These are phyloP conservation scores for Rhizopogon vesiculosus DNA, from an alignment of 768 basidiomycete species.

Conservation along the genomic window DNA sequence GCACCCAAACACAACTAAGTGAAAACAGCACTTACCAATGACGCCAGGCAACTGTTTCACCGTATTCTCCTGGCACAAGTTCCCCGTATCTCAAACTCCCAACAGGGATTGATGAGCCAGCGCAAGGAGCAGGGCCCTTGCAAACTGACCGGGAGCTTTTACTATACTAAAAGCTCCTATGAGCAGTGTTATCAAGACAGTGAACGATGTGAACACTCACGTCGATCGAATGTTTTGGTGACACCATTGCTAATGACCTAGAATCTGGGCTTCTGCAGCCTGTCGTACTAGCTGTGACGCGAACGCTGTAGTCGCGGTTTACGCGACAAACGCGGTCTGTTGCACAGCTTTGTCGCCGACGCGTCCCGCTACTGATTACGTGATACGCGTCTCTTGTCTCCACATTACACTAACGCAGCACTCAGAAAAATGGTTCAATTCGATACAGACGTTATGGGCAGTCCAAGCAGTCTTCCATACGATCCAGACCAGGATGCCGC, in stretches of 20 bases:
- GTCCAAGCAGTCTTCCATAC: constrained; percentile 42
- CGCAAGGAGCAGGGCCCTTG: constrained; percentile 58
- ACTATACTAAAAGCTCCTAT: constrained; percentile 50
- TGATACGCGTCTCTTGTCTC: constrained; percentile 3
- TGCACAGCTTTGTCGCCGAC: constrained; percentile 15
- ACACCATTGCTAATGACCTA: background rate
- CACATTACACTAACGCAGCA: background rate
- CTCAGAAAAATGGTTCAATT: constrained; percentile 14
- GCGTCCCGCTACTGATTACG: constrained; percentile 17
- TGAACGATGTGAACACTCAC: constrained; percentile 12
- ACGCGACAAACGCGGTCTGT: background rate
- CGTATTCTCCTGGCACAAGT: constrained; percentile 37
- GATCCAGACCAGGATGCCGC: constrained; percentile 85
- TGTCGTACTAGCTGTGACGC: background rate
- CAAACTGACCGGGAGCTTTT: constrained; percentile 67
- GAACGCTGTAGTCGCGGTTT: too few relatives aligned
- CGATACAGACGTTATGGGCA: constrained; percentile 6
- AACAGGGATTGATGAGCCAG: constrained; percentile 44
- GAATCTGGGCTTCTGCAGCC: background rate
- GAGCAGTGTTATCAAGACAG: background rate
- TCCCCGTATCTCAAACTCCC: constrained; percentile 67
- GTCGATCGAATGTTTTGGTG: constrained; percentile 26
- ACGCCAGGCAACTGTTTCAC: constrained; percentile 69
- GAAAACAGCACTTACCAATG: constrained; percentile 53
- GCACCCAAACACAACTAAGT: too few relatives aligned